phyloP scores from a whole-genome alignment of 176 grass and related monocot genomes.

The Carex littledalei region DNA sequence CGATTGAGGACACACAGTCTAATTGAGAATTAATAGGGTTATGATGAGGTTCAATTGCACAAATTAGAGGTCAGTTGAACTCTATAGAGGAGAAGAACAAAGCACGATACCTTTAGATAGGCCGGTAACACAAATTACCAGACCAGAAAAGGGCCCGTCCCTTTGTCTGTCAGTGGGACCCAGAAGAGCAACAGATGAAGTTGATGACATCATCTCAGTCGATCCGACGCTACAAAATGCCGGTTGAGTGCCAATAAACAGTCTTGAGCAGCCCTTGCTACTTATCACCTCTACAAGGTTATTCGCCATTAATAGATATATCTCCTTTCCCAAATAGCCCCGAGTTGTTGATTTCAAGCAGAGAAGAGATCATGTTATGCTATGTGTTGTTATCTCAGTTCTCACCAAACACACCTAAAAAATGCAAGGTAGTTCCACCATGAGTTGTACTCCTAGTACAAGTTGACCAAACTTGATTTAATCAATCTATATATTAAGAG shows the following conservation, averaged over 20 bases:
- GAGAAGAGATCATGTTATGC: constrained; percentile 16
- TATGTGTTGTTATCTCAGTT: constrained; percentile 18
- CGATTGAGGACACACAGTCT: not conserved
- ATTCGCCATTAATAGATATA: constrained; percentile 43
- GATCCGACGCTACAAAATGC: constrained; percentile 33
- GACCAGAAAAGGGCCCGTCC: constrained; percentile 64
- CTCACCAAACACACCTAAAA: constrained; percentile 19
- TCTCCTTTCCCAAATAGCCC: constrained; percentile 15
- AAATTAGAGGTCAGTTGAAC: not conserved
- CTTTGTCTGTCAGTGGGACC: not conserved
- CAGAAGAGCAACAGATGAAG: constrained; percentile 29
- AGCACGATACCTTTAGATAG: constrained; percentile 72
- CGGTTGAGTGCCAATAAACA: constrained; percentile 53
- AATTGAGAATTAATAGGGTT: constrained; percentile 11
- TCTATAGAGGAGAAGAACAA: not conserved
- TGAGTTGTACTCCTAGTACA: not conserved
- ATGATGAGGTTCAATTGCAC: not conserved
- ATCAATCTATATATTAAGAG: not conserved
- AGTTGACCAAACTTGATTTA: not conserved
- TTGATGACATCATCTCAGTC: constrained; percentile 38
- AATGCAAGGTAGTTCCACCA: not conserved
- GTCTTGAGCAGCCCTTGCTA: constrained; percentile 80
- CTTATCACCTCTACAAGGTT: constrained; percentile 64
- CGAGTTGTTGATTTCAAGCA: not conserved
- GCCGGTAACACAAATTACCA: constrained; percentile 87